phyloP scores from a whole-genome alignment of 2,329 filamentous ascomycete species.

The Corynespora cassiicola region DNA sequence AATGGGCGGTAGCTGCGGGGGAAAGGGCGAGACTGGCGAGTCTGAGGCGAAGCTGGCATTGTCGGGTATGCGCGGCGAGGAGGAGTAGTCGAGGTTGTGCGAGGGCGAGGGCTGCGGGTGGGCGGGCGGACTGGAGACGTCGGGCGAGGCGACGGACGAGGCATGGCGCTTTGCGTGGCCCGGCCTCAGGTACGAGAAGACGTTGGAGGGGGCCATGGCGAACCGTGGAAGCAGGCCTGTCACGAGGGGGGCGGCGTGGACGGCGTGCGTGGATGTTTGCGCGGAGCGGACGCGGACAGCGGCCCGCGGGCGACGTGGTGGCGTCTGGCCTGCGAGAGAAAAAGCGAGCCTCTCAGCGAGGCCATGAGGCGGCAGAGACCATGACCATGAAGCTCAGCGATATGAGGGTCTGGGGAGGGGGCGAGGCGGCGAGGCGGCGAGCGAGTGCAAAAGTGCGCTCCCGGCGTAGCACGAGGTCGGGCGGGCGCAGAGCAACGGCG shows the following conservation, averaged over 20 bases:
- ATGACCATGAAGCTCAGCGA: too few relatives aligned
- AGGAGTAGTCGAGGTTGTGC: conserved; percentile 34
- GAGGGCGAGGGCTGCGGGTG: conserved; percentile 35
- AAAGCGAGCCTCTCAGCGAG: conserved; percentile 41
- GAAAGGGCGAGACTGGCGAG: conserved; percentile 46
- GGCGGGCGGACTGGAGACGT: conserved; percentile 31
- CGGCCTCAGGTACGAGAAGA: conserved; percentile 49
- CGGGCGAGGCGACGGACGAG: conserved; percentile 41
- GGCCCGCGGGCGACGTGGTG: neutral
- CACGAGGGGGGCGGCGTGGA: neutral
- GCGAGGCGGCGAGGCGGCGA: conserved; percentile 9
- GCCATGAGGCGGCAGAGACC: conserved; percentile 33
- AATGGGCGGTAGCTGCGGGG: conserved; percentile 48
- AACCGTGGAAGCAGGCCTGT: too few relatives aligned
- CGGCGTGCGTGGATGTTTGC: too few relatives aligned
- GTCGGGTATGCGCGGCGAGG: conserved; percentile 38
- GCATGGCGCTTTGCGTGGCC: conserved; percentile 47
- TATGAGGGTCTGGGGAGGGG: conserved; percentile 10
- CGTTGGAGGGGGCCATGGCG: conserved; percentile 46
- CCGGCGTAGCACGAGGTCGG: conserved; percentile 30
- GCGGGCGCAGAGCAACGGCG: conserved; percentile 7
- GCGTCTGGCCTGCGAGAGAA: too few relatives aligned
- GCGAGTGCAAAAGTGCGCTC: conserved; percentile 18
- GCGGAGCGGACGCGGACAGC: neutral
- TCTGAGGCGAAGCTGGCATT: conserved; percentile 33